phyloP scores from a whole-genome alignment of 148 eudicot genomes.

The Mesembryanthemum crystallinum region DNA sequence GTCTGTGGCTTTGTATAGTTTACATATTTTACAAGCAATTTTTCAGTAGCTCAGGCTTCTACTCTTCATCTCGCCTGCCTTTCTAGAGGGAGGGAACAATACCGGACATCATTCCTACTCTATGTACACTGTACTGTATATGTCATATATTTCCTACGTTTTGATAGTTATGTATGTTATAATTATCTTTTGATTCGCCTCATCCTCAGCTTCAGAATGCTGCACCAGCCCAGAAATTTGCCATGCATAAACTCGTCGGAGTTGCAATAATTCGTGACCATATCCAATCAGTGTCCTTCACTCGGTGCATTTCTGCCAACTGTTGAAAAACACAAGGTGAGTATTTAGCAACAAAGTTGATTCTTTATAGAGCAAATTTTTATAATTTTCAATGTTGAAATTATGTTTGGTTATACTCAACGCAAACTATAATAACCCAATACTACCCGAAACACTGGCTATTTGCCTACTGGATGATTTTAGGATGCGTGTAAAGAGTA shows the following conservation, averaged over 20 bases:
- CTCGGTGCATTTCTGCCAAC: slow-evolving; percentile 71
- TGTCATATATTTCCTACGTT: background rate
- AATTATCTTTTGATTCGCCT: background rate
- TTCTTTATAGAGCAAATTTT: background rate
- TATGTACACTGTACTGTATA: slow-evolving; percentile 21
- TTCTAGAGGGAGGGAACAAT: background rate
- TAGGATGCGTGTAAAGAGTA: background rate
- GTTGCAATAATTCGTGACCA: slow-evolving; percentile 75
- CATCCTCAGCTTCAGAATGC: slow-evolving; percentile 33
- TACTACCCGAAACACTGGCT: background rate
- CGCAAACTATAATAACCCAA: background rate
- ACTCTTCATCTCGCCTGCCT: background rate
- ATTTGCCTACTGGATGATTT: background rate
- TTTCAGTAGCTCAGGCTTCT: slow-evolving; percentile 3
- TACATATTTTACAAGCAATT: background rate
- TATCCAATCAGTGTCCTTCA: slow-evolving; percentile 44
- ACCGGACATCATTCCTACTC: background rate
- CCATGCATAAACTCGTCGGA: slow-evolving; percentile 63
- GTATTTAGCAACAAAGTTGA: background rate
- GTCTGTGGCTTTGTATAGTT: background rate
- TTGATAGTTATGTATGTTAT: background rate
- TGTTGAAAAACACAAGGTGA: slow-evolving; percentile 31
- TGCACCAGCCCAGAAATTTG: slow-evolving; percentile 54
- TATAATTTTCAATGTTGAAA: background rate
- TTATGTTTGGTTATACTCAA: background rate